These are phyloP conservation scores for Magnusiomyces fungicola DNA, from an alignment of 1,139 yeast species.

Conservation along the genomic window DNA sequence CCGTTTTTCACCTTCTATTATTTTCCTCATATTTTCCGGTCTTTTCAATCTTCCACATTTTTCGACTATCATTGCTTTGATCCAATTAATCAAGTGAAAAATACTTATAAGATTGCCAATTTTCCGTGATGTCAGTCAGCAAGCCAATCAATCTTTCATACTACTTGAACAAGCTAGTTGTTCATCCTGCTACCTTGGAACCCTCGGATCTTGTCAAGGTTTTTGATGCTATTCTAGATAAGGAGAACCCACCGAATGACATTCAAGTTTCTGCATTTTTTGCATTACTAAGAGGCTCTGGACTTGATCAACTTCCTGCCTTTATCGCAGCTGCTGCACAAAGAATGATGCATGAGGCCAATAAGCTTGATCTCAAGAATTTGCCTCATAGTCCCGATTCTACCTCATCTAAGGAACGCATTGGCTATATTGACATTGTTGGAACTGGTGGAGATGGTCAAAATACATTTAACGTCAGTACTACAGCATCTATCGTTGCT, in stretches of 20 bases:
- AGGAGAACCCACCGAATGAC: conserved; percentile 45
- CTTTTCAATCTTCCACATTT: no score
- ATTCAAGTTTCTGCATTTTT: conserved; percentile 74
- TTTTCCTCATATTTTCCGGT: no score
- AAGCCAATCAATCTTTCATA: conserved; percentile 39
- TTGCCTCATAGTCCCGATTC: neutral
- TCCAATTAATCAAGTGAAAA: no score
- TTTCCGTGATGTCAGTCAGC: neutral
- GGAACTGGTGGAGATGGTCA: conserved; percentile 99
- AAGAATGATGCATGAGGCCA: conserved; percentile 48
- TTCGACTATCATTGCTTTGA: no score
- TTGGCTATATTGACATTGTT: conserved; percentile 76
- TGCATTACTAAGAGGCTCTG: conserved; percentile 63
- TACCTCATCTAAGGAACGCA: conserved; percentile 28
- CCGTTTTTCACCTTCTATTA: no score
- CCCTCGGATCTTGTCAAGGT: conserved; percentile 57
- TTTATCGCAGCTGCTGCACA: conserved; percentile 81
- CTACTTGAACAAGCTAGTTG: conserved; percentile 53
- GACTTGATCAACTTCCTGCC: conserved; percentile 75
- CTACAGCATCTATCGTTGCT: conserved; percentile 89
- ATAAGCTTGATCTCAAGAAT: neutral
- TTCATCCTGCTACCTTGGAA: conserved; percentile 51
- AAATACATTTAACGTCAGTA: conserved; percentile 90
- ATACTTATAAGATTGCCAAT: no score
- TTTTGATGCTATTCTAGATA: conserved; percentile 50